These are phyloP conservation scores for Helicostylum pulchrum DNA, from an alignment of 192 early-diverging fungal species.

Conservation along the genomic window DNA sequence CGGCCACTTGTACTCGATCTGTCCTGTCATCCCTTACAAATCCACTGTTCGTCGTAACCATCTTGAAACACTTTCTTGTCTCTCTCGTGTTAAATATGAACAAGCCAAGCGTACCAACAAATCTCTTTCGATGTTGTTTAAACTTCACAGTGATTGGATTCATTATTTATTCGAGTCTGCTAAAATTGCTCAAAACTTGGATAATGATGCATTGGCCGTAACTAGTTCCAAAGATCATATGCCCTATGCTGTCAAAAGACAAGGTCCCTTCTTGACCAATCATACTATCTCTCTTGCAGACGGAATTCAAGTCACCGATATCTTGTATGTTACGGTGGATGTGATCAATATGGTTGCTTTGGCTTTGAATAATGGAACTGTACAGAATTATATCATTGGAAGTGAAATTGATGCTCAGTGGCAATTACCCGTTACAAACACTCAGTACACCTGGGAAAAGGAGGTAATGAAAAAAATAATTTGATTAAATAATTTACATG, in stretches of 20 bases:
- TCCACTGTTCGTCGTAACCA: constrained; percentile 30
- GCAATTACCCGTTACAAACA: constrained; percentile 19
- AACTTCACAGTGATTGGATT: constrained; percentile 45
- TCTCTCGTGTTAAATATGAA: not conserved
- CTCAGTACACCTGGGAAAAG: not conserved
- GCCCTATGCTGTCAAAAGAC: constrained; percentile 24
- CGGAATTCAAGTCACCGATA: constrained; percentile 40
- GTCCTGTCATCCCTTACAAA: constrained; percentile 70
- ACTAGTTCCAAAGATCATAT: not conserved
- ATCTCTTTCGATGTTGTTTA: constrained; percentile 22
- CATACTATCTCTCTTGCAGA: constrained; percentile 15
- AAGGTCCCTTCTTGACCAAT: constrained; percentile 52
- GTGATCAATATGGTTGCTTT: constrained; percentile 53
- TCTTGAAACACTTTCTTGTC: constrained; percentile 6
- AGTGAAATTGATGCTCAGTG: constrained; percentile 42
- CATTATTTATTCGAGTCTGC: constrained; percentile 36
- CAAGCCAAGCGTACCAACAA: not conserved
- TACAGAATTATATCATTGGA: constrained; percentile 62
- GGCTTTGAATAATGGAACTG: constrained; percentile 55
- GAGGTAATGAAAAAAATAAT: constrained; percentile 3
- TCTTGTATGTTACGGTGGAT: constrained; percentile 42
- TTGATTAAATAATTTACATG: not conserved
- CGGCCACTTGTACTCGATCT: constrained; percentile 72
- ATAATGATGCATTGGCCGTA: constrained; percentile 16
- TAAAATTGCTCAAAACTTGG: constrained; percentile 21